Evolutionary conservation across 2,329 filamentous ascomycete genomes (phyloP).

Genomic region (Volutella citrinella): DNA sequence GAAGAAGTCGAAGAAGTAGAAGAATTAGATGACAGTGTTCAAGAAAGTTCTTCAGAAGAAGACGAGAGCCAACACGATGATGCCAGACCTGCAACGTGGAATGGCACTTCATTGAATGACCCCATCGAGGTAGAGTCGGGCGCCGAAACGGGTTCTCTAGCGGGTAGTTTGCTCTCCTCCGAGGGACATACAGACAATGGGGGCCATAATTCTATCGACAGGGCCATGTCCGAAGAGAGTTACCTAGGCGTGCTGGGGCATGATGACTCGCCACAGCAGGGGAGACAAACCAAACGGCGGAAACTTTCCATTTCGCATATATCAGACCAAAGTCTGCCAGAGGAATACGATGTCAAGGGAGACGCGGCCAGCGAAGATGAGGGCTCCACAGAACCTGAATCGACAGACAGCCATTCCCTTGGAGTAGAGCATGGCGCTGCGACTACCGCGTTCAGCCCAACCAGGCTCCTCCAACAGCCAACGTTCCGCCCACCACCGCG

Average conservation of each 20-base stretch:
- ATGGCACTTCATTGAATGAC: conserved; percentile 20
- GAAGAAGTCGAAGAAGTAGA: conserved; percentile 34
- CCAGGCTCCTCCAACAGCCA: conserved; percentile 34
- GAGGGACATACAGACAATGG: too few relatives aligned
- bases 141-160: conserved; percentile 13
- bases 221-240: too few relatives aligned
- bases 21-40: conserved; percentile 11
- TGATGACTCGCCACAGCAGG: neutral
- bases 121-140: conserved; percentile 30
- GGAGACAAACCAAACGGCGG: neutral
- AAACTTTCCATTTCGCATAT: neutral
- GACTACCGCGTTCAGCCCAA: too few relatives aligned
- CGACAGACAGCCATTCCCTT: too few relatives aligned
- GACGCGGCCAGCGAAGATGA: conserved; percentile 1
- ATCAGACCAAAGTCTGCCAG: too few relatives aligned
- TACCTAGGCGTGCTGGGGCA: neutral
- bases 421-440: conserved; percentile 22
- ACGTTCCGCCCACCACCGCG: conserved; percentile 37
- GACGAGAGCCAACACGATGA: conserved; percentile 4
- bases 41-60: conserved; percentile 3
- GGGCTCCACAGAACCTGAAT: conserved; percentile 8
- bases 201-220: too few relatives aligned
- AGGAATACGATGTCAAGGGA: too few relatives aligned
- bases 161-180: too few relatives aligned
- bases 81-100: too few relatives aligned